These are phyloP conservation scores for Pistacia vera DNA, from an alignment of 345 rosid genomes.

Conservation along the genomic window DNA sequence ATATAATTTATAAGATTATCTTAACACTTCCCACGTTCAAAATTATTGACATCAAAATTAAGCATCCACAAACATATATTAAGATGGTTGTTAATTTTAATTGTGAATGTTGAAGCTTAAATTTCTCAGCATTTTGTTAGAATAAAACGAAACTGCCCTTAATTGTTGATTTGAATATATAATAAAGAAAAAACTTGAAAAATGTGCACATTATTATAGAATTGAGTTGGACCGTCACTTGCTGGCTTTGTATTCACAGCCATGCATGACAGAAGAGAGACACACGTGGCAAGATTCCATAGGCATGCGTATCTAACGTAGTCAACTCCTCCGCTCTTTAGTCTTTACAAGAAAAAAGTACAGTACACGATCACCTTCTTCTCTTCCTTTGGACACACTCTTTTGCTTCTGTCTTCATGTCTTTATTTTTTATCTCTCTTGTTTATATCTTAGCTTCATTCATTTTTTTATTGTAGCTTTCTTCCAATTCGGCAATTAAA, in stretches of 20 bases:
- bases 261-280: not conserved
- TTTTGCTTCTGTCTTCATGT: constrained; percentile 17
- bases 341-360: constrained; percentile 9
- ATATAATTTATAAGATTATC: too few species aligned
- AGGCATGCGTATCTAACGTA: constrained; percentile 14
- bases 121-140: too few species aligned
- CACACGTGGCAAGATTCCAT: constrained; percentile 29
- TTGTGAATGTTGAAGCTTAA: too few species aligned
- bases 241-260: not conserved
- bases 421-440: not conserved
- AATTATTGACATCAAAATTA: too few species aligned
- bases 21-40: too few species aligned
- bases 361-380: not conserved
- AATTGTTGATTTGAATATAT: too few species aligned
- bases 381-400: constrained; percentile 24
- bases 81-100: too few species aligned
- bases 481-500: not conserved
- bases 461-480: too few species aligned
- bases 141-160: too few species aligned
- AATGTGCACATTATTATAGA: not conserved
- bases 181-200: too few species aligned
- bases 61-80: too few species aligned
- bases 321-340: constrained; percentile 42
- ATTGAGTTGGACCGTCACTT: not conserved
- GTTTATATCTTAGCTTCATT: not conserved